Evolutionary conservation across 805 yeast species (phyloP).

Genomic region (Pichia paraexigua): DNA sequence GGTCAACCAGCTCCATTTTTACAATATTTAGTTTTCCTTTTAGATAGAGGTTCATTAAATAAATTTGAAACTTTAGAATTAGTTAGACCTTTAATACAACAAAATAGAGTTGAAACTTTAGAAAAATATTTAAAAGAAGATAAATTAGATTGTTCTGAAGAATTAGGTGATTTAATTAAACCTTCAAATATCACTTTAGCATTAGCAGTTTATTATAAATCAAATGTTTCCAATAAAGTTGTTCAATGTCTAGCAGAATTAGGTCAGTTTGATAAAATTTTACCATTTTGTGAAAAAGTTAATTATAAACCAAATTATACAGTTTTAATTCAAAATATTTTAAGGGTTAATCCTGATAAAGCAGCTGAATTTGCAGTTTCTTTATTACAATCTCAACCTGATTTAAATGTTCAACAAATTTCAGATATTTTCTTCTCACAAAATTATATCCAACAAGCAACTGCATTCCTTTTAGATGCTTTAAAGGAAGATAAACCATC

Average conservation of each 20-base stretch:
- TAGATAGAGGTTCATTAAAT: slow-evolving; percentile 90
- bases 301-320: slow-evolving; percentile 86
- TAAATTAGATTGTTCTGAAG: slow-evolving; percentile 91
- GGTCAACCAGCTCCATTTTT: slow-evolving; percentile 93
- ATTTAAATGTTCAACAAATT: slow-evolving; percentile 72
- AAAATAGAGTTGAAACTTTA: slow-evolving; percentile 84
- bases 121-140: slow-evolving; percentile 97
- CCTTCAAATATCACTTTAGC: slow-evolving; percentile 82
- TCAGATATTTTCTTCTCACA: slow-evolving; percentile 94
- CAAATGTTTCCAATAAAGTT: slow-evolving; percentile 79
- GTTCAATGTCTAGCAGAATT: slow-evolving; percentile 88
- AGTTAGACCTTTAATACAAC: slow-evolving; percentile 92
- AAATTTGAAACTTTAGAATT: slow-evolving; percentile 90
- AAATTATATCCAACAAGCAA: slow-evolving; percentile 93
- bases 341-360: slow-evolving; percentile 92
- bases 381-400: slow-evolving; percentile 54
- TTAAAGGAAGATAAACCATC: slow-evolving; percentile 88
- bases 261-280: slow-evolving; percentile 92
- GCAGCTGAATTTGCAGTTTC: slow-evolving; percentile 96
- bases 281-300: slow-evolving; percentile 88
- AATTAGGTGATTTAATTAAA: slow-evolving; percentile 91
- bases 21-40: slow-evolving; percentile 82
- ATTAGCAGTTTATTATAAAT: slow-evolving; percentile 80
- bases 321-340: slow-evolving; percentile 79
- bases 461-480: slow-evolving; percentile 93